Evolutionary conservation across 441 rosid genomes (phyloP).

Genomic region (Erysimum cheiri): DNA sequence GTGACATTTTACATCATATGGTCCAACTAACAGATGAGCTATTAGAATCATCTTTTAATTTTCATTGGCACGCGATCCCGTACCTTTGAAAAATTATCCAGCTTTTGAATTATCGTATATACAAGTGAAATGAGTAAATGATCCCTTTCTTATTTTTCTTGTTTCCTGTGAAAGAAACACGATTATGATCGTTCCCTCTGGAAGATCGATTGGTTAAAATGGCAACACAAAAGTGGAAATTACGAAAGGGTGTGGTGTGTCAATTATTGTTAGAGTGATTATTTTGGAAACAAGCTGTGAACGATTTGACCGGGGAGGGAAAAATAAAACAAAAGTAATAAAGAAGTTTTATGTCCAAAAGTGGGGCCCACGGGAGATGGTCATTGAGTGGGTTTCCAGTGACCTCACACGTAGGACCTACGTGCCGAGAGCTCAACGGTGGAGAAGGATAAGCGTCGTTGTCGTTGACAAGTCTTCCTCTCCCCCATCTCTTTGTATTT

Average conservation of each 20-base stretch:
- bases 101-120: background rate
- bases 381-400: conserved; percentile 17
- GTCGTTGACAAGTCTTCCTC: conserved; percentile 32
- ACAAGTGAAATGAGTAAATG: conserved; percentile 9
- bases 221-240: conserved; percentile 6
- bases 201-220: conserved; percentile 33
- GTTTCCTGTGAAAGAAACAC: conserved; percentile 35
- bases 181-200: background rate
- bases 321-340: background rate
- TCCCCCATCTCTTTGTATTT: conserved; percentile 19
- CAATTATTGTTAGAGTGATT: conserved; percentile 33
- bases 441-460: conserved; percentile 38
- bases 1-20: conserved; percentile 3
- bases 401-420: conserved; percentile 31
- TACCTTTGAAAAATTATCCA: conserved; percentile 34
- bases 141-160: conserved; percentile 7
- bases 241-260: conserved; percentile 12
- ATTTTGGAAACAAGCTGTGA: conserved; percentile 22
- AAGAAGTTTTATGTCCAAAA: conserved; percentile 10
- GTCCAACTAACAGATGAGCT: conserved; percentile 14
- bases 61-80: conserved; percentile 23
- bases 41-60: conserved; percentile 12
- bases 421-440: conserved; percentile 34
- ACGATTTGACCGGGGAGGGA: background rate
- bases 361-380: conserved; percentile 13